Evolutionary conservation across 2,329 filamentous ascomycete species (phyloP).

Genomic region (Phyllosticta citribraziliensis): DNA sequence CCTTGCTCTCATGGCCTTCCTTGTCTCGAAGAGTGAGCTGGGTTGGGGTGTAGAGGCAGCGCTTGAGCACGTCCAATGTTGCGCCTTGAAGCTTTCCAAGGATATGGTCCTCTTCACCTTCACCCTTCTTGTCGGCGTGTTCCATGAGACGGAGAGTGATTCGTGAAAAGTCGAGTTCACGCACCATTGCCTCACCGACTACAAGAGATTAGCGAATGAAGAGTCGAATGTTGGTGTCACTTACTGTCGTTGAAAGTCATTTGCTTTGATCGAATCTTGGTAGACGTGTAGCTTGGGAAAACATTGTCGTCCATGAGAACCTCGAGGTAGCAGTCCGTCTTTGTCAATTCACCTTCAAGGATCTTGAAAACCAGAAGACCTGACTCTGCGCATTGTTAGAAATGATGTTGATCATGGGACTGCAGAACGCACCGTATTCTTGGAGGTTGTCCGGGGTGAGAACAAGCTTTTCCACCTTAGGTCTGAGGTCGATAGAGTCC

Average conservation of each 20-base stretch:
- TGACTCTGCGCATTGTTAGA: slow-evolving; percentile 53
- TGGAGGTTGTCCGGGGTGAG: slow-evolving; percentile 71
- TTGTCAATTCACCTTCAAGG: slow-evolving; percentile 75
- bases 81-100: slow-evolving; percentile 76
- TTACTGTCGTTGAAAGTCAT: slow-evolving; percentile 73
- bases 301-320: slow-evolving; percentile 90
- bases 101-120: slow-evolving; percentile 59
- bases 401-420: neutral
- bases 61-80: slow-evolving; percentile 77
- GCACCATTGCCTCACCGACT: slow-evolving; percentile 87
- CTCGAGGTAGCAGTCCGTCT: slow-evolving; percentile 68
- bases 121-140: slow-evolving; percentile 63
- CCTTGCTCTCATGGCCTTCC: slow-evolving; percentile 63
- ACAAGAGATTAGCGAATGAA: neutral
- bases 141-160: slow-evolving; percentile 81
- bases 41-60: slow-evolving; percentile 85
- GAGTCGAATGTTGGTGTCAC: slow-evolving; percentile 20
- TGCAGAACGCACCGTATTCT: slow-evolving; percentile 52
- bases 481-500: slow-evolving; percentile 16
- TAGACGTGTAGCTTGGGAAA: slow-evolving; percentile 78
- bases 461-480: slow-evolving; percentile 62
- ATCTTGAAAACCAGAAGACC: slow-evolving; percentile 92
- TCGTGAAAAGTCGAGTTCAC: slow-evolving; percentile 92
- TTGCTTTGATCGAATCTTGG: slow-evolving; percentile 58
- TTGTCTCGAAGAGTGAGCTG: slow-evolving; percentile 69